Percentiles rank a stretch among this genome's conserved stretches.
phyloP scores from a whole-genome alignment of 208 protist genomes.

The Trypanosoma brucei region DNA sequence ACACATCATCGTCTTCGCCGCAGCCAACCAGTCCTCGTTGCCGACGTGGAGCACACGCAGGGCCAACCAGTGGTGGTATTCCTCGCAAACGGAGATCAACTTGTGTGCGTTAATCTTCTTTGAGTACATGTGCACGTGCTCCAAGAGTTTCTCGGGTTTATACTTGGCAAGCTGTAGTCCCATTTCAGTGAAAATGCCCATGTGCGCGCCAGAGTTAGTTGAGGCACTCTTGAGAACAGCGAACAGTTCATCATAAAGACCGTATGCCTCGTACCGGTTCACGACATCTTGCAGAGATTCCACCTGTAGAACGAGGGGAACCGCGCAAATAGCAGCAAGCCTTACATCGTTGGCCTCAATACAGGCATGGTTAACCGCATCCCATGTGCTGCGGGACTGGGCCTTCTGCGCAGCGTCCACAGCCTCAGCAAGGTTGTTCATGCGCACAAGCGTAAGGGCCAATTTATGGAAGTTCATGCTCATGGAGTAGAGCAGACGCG shows the following conservation, averaged over 20 bases:
- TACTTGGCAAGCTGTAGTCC: conserved; percentile 99
- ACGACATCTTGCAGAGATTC: conserved; percentile 96
- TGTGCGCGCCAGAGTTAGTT: conserved; percentile 94
- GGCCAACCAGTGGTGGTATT: conserved; percentile 95
- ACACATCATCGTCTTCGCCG: conserved; percentile 96
- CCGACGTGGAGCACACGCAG: conserved; percentile 95
- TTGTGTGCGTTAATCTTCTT: conserved; percentile 97
- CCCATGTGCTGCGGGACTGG: conserved; percentile 95
- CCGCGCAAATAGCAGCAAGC: conserved; percentile 96
- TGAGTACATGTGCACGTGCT: conserved; percentile 98
- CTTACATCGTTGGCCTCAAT: conserved; percentile 98
- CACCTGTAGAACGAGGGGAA: conserved; percentile 97
- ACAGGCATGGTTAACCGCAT: conserved; percentile 96
- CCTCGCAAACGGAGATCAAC: conserved; percentile 92
- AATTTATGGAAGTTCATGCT: conserved; percentile 96
- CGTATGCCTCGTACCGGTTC: conserved; percentile 81
- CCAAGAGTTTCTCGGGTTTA: conserved; percentile 98
- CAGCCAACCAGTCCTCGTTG: conserved; percentile 99
- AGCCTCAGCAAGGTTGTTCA: conserved; percentile 93
- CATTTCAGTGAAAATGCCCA: conserved; percentile 99
- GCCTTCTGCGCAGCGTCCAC: conserved; percentile 99
- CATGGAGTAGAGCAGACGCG: conserved; percentile 96
- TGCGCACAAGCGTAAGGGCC: conserved; percentile 94
- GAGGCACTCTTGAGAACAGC: conserved; percentile 94
- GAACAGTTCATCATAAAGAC: conserved; percentile 96